phyloP scores from a whole-genome alignment of 164 flowering plant genomes.

The grape (Vitis vinifera) region DNA sequence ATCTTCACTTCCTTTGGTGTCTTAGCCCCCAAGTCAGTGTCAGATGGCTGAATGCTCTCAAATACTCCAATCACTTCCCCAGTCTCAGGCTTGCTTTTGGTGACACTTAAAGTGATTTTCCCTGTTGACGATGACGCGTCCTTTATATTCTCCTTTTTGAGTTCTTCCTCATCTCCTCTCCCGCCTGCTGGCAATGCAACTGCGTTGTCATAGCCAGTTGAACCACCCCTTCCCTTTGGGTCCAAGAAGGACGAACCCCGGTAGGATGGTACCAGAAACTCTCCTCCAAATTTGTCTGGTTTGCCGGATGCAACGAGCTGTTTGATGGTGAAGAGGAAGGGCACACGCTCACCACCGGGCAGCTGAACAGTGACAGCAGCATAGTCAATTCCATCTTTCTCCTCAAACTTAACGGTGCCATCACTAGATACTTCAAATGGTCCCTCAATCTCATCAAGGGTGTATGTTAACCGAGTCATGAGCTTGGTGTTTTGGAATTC shows the following conservation, averaged over 20 bases:
- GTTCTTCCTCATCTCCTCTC: slow-evolving; percentile 98
- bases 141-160: slow-evolving; percentile 81
- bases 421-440: slow-evolving; percentile 85
- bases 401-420: slow-evolving; percentile 82
- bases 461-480: slow-evolving; percentile 97
- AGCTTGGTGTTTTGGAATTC: slow-evolving; percentile 97
- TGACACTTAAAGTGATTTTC: slow-evolving; percentile 74
- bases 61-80: slow-evolving; percentile 94
- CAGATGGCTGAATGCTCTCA: slow-evolving; percentile 93
- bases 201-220: slow-evolving; percentile 89
- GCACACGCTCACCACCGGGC: slow-evolving; percentile 95
- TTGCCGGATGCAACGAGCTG: slow-evolving; percentile 90
- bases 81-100: slow-evolving; percentile 78
- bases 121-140: slow-evolving; percentile 63
- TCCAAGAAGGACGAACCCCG: slow-evolving; percentile 93
- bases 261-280: slow-evolving; percentile 89
- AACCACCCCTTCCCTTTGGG: slow-evolving; percentile 99
- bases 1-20: slow-evolving; percentile 93
- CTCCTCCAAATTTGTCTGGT: slow-evolving; percentile 75
- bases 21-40: slow-evolving; percentile 95
- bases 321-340: slow-evolving; percentile 92
- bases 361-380: slow-evolving; percentile 97
- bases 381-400: slow-evolving; percentile 94
- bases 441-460: slow-evolving; percentile 95
- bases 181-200: slow-evolving; percentile 98